Evolutionary conservation across 2,329 filamentous ascomycete genomes (phyloP), one percentile per base, ranked within the genome.

Genomic region (Arachnomyces sp.): DNA sequence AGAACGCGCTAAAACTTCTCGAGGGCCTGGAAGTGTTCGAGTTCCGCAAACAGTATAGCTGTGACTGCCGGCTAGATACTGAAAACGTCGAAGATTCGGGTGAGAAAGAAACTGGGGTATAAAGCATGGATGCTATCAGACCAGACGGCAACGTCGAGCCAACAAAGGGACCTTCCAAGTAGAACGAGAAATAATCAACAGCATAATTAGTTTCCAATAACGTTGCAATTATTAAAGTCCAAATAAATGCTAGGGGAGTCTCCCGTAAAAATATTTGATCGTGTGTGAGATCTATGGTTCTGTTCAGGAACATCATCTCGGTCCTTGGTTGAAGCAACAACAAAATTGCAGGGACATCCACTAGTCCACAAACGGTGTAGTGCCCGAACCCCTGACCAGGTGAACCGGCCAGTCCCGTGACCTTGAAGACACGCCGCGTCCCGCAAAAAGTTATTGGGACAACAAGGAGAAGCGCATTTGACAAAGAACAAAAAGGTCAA

Each of bases 1-100:
- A 62, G 44, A 55, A 52, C 3, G 65, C 66, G 2, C 45, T 70
- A 41, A 46, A 51, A 4, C 47, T 55, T 44, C 48, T 80, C 36
- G 65, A 74, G 17, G 72, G 70, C 0, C 45, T 81, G 45, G 59
- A 64, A 15, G 60, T 69, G 5, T 69, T 69, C 7, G 74, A 81
- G 39, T 94, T 84, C 45, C 70, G 75, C 45, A 57, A 57, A 38
- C 65, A 59, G 48, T 85, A 76, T 54, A 65, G 66, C 1, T 94
- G 88, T 52, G 62, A 75, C 47, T 95, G 87, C 56, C 49, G 46
- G 30, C 35, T 32, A 44, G 47, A 45, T 18, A 34, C 37, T 18
- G 42, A 39, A 34, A 43, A 44, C 33, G 45, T 44, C 4, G 41
- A 43, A 16, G 38, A 40, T 16, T 30, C 14, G 28, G 16, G 42